Conservation (phyloP, 345 rosid genomes). For the Corchorus capsularis region DNA sequence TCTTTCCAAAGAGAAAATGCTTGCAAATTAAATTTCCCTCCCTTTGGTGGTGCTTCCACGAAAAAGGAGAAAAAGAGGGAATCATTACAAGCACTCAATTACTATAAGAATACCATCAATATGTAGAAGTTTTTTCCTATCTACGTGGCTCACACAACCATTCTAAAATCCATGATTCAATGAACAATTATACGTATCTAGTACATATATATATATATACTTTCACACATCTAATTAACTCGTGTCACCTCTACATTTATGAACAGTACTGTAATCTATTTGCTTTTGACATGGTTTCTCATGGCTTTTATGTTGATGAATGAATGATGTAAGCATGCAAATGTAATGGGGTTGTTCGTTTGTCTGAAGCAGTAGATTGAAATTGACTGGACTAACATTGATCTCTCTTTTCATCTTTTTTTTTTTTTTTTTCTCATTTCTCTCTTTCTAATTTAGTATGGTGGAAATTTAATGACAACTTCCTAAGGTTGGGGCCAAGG, state of each 20-base stretch:
- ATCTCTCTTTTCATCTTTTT: not conserved
- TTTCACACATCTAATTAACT: no score
- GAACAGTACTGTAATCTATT: no score
- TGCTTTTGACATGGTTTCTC: no score
- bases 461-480: not conserved
- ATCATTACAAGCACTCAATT: constrained; percentile 2
- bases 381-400: not conserved
- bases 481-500: not conserved
- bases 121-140: not conserved
- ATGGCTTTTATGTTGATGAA: no score
- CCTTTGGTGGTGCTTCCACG: not conserved
- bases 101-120: not conserved
- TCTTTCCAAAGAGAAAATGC: not conserved
- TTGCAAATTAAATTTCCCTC: not conserved
- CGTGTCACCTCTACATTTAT: no score
- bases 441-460: not conserved
- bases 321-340: not conserved
- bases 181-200: not conserved
- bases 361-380: not conserved
- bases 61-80: not conserved
- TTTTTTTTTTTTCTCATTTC: not conserved
- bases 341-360: not conserved
- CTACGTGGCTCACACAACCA: constrained; percentile 5
- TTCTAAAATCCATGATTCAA: not conserved
- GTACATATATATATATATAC: no score